A percentile compares a stretch with the other conserved stretches of the same genome.
Evolutionary conservation across 2,329 filamentous ascomycete species (phyloP).

Genomic region (Epicoccum nigrum): DNA sequence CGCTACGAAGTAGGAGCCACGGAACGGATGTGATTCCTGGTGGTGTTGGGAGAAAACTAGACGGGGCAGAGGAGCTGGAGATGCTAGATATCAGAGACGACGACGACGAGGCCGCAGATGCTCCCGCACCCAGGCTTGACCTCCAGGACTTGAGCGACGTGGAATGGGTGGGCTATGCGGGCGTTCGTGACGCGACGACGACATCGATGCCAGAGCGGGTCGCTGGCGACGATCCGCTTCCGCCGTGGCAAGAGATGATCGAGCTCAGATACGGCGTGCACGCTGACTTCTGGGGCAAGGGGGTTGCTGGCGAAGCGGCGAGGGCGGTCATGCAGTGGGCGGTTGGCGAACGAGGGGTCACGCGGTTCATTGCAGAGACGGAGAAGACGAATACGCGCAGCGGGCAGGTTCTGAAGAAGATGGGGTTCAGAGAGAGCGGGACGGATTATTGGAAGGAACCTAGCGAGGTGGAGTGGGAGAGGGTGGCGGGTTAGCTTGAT

Average conservation of each 20-base stretch:
- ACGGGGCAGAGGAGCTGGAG: not conserved
- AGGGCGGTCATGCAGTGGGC: constrained; percentile 27
- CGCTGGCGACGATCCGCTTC: constrained; percentile 14
- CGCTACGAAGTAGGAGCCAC: constrained; percentile 5
- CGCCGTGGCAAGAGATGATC: constrained; percentile 25
- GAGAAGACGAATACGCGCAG: constrained; percentile 31
- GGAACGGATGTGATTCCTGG: not conserved
- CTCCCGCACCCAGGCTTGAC: not conserved
- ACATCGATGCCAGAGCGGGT: constrained; percentile 20
- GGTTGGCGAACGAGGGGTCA: constrained; percentile 13
- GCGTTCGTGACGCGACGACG: constrained; percentile 25
- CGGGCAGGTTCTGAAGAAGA: constrained; percentile 32
- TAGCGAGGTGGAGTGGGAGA: constrained; percentile 26
- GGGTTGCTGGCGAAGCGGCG: constrained; percentile 23
- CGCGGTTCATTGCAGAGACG: constrained; percentile 30
- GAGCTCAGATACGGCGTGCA: constrained; percentile 27
- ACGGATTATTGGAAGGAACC: constrained; percentile 25
- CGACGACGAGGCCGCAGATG: not conserved
- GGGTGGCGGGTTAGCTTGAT: not conserved
- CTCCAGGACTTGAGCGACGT: not conserved
- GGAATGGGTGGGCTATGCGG: constrained; percentile 29
- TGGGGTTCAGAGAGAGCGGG: constrained; percentile 28
- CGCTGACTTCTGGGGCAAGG: constrained; percentile 21
- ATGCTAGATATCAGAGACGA: not conserved
- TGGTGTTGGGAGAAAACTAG: not conserved